Base-by-base conservation (phyloP, 129 eudicot species). In the Mikania micrantha region DNA sequence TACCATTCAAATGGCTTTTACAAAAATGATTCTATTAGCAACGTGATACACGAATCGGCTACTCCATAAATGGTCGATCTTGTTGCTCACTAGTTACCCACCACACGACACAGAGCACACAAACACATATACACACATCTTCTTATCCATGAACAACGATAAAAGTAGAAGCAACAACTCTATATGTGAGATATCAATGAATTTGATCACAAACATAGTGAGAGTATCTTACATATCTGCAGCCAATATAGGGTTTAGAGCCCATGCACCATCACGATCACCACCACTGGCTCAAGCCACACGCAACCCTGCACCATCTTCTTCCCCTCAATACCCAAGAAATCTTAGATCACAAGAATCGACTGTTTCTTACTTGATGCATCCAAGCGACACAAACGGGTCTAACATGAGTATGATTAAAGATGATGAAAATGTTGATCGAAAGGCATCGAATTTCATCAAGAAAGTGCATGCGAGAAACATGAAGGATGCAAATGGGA, bases 131-230 rank as follows among this genome's bases (percentile, higher is more conserved):
- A 61, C 4, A 42, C 7, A 36, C 15, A 40, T 25, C 16, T 20
- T 54, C 41, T 31, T 47, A n/a, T 57, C 65, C 72, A 81, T 77
- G 86, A 74, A 20, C 59, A 78, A 40, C 71, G 78, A 82, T 50
- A 48, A 3, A 32, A 1, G 57, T 48, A 74, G 72, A 82, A 47
- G 59, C 61, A 69, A 69, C 32, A 38, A 49, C 35, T 78, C 86
- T 34, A 59, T 78, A 25, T 82, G 86, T 58, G 83, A 82, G 78
- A 82, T 58, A 32, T 77, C 83, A 15, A 82, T 82, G 86, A 68
- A 78, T 54, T 32, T 82, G 69, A 73, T 78, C 80, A 78, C 75
- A 44, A 82, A 82, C 62, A 70, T 82, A 29, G 74, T 82, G 36
- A 82, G 74, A 38, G 67, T 82, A 32, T 82, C 86, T 49, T 78